These are phyloP conservation scores for Alternaria hordeiaustralica DNA, from an alignment of 2,329 filamentous ascomycete species.

Conservation along the genomic window DNA sequence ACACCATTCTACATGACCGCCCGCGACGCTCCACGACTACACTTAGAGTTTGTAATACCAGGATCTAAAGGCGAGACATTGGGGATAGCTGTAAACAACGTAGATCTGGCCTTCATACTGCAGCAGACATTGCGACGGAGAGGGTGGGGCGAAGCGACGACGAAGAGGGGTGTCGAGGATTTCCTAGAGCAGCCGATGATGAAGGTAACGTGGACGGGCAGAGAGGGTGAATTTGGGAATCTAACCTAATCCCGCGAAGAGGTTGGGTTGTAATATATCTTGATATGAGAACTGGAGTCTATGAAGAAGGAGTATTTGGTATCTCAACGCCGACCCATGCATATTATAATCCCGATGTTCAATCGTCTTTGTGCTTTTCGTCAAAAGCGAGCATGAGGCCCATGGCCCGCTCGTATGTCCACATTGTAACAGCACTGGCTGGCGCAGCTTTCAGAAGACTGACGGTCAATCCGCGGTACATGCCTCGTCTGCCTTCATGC, in stretches of 20 bases:
- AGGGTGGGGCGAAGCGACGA: not conserved
- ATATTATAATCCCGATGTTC: not conserved
- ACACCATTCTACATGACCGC: conserved; percentile 4
- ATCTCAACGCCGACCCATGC: not conserved
- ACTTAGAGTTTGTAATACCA: conserved; percentile 4
- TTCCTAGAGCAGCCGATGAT: conserved; percentile 2
- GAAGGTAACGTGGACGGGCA: not conserved
- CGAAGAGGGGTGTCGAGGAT: not conserved
- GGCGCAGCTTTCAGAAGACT: conserved; percentile 93
- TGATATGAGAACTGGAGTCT: not conserved
- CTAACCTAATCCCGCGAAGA: not conserved
- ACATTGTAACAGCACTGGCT: conserved; percentile 90
- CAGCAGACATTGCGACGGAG: conserved; percentile 2
- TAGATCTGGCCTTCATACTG: conserved; percentile 10
- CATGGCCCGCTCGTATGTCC: conserved; percentile 86
- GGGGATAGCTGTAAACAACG: not conserved
- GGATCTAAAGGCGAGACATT: conserved; percentile 6
- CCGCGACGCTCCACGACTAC: not conserved
- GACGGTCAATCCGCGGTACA: conserved; percentile 88
- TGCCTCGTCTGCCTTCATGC: conserved; percentile 76
- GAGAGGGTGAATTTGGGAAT: not conserved
- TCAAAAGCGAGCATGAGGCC: conserved; percentile 58
- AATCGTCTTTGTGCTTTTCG: conserved; percentile 13
- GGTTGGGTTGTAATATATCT: not conserved
- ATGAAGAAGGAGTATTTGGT: not conserved